Evolutionary conservation across 192 early-diverging fungal genomes (phyloP).

Genomic region (Coemansia reversa): DNA sequence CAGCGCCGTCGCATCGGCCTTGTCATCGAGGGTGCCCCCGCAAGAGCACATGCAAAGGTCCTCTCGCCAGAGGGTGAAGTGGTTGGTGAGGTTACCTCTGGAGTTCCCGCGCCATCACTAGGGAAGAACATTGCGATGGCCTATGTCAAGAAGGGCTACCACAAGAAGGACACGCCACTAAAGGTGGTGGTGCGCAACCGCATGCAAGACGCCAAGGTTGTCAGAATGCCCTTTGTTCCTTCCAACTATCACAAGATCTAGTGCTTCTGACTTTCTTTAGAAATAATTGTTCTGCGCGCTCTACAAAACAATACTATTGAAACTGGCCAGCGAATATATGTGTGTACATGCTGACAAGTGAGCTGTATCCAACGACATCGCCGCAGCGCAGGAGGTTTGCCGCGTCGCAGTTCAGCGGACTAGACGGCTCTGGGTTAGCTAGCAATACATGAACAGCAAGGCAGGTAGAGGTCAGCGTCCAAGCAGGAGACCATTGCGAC

Average conservation of each 20-base stretch:
- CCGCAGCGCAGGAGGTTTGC: constrained; percentile 89
- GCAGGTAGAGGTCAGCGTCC: constrained; percentile 86
- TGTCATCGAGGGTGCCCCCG: constrained; percentile 90
- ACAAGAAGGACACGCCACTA: constrained; percentile 90
- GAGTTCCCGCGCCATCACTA: constrained; percentile 85
- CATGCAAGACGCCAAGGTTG: constrained; percentile 76
- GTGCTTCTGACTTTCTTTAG: not conserved
- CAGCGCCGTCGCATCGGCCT: constrained; percentile 84
- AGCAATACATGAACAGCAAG: constrained; percentile 81
- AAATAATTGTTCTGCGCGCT: not conserved
- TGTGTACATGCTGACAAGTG: constrained; percentile 84
- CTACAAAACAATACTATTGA: not conserved
- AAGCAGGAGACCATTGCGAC: constrained; percentile 91
- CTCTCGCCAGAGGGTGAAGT: constrained; percentile 59
- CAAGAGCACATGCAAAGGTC: constrained; percentile 74
- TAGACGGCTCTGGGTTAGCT: constrained; percentile 83
- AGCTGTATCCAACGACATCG: constrained; percentile 83
- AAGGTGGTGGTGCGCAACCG: constrained; percentile 87
- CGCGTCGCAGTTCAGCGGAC: constrained; percentile 93
- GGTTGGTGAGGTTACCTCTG: constrained; percentile 88
- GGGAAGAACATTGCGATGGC: constrained; percentile 99
- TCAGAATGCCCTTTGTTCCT: constrained; percentile 96
- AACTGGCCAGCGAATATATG: constrained; percentile 60
- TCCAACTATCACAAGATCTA: constrained; percentile 71
- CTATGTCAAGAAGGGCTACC: constrained; percentile 83